Base-by-base conservation (phyloP, 2,329 filamentous ascomycete species). In the Mariannaea elegans region DNA sequence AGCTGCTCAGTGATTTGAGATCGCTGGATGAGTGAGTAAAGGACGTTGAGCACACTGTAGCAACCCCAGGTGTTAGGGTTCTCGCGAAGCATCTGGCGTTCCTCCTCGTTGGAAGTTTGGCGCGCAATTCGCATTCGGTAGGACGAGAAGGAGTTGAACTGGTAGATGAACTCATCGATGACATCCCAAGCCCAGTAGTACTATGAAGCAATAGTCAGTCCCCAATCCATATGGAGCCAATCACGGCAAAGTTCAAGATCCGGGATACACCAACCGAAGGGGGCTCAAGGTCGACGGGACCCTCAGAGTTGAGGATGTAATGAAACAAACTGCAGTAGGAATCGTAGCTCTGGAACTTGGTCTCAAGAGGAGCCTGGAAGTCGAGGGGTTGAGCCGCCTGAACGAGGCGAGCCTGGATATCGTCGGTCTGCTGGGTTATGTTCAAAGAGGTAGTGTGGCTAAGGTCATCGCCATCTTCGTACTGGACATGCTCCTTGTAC, bases 151-250 rank as follows among this genome's bases (percentile, higher is more conserved):
- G 94, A 96, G 85, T 99, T 97, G 86, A 99, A 99, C 80, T 99
- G 95, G 84, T 99, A 99, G 82, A 99, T 98, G 84, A 99, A 99
- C 81, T 99, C 95, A 79, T 99, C 95, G 81, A 99, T 97, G 70
- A 98, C 94, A 78, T 99, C 95, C 95, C 95, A 99, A 39, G 95
- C 95, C 95, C 95, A 99, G 84, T 94, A 97, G 82, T 97, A 96
- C 93, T 98, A 77, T 42, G 46, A 54, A 38, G 24, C 12, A 49
- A 59, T 47, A 51, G 57, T 71, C 62, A 71, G 68, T 67, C 59
- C 42, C 50, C 36, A 52, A 16, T 36, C 45, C 45, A 13, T 36
- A 36, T 13, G 13, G 55, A 39, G 57, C 65, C 57, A 65, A 58
- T 47, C 47, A 38, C 48, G 41, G 21, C 49, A 21, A 56, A 16